Conservation (phyloP, 768 basidiomycete species). For the Lactarius sp. region DNA sequence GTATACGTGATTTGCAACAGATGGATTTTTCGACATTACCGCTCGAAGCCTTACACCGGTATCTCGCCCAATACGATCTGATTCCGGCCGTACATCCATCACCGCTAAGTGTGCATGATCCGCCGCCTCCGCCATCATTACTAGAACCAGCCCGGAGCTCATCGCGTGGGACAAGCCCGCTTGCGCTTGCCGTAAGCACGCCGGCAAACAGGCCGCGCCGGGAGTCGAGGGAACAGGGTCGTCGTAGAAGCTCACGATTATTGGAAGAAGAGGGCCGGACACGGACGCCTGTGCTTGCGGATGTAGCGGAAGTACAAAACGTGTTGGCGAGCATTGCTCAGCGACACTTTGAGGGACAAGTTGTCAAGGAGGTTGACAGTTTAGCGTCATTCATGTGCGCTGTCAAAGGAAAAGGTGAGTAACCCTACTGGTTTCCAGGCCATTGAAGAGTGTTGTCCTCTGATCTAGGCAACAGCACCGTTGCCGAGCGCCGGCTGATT, state of each 20-base stretch:
- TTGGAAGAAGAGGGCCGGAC: constrained; percentile 56
- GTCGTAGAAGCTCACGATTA: constrained; percentile 67
- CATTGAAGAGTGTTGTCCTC: background rate
- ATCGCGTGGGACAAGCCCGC: constrained; percentile 51
- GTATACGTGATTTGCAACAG: constrained; percentile 36
- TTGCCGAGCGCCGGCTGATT: constrained; percentile 12
- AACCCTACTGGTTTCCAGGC: constrained; percentile 5
- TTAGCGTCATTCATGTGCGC: constrained; percentile 75
- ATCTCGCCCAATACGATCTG: constrained; percentile 68
- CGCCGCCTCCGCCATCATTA: constrained; percentile 62
- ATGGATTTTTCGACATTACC: constrained; percentile 74
- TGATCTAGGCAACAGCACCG: constrained; percentile 14
- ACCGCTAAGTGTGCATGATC: constrained; percentile 60
- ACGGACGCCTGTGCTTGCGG: constrained; percentile 64
- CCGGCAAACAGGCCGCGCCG: constrained; percentile 71
- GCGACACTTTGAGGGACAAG: constrained; percentile 63
- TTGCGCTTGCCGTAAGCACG: constrained; percentile 37
- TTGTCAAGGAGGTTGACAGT: constrained; percentile 74
- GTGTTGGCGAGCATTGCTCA: constrained; percentile 68
- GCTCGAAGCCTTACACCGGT: constrained; percentile 59
- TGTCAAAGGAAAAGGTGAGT: constrained; percentile 47
- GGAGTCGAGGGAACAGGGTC: constrained; percentile 53
- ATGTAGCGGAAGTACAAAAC: constrained; percentile 60
- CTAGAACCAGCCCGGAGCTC: constrained; percentile 43
- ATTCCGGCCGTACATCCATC: constrained; percentile 67